Percentiles rank a stretch among this genome's conserved stretches.
These are phyloP conservation scores for Barnettozyma populi DNA, from an alignment of 805 yeast genomes.

Conservation along the genomic window DNA sequence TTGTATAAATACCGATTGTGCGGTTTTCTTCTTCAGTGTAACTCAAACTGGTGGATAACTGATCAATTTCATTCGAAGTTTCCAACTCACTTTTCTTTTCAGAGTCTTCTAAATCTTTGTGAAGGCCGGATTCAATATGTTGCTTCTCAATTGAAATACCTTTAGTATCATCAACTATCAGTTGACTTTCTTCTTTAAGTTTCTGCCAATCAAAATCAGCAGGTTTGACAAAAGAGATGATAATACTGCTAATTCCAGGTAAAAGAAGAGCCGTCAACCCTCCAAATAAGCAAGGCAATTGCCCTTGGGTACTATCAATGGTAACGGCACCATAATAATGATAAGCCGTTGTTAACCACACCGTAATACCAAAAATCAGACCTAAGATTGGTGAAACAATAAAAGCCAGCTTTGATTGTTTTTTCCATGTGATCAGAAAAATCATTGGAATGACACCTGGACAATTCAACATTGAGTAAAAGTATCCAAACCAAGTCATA, in stretches of 20 bases:
- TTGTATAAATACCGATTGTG: constrained; percentile 18
- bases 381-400: constrained; percentile 31
- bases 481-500: constrained; percentile 26
- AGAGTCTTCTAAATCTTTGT: neutral
- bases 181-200: constrained; percentile 16
- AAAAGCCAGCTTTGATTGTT: constrained; percentile 28
- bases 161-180: constrained; percentile 35
- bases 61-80: neutral
- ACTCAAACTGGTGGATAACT: constrained; percentile 1
- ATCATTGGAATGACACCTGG: constrained; percentile 36
- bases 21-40: constrained; percentile 1
- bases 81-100: neutral
- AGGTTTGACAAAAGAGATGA: constrained; percentile 46
- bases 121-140: neutral
- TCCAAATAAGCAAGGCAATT: constrained; percentile 32
- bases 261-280: constrained; percentile 29
- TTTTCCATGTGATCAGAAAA: constrained; percentile 31
- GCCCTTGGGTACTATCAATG: constrained; percentile 26
- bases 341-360: constrained; percentile 28
- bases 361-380: constrained; percentile 25
- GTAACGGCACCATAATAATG: constrained; percentile 22
- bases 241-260: constrained; percentile 34
- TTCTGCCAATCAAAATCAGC: constrained; percentile 28
- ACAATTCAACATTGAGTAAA: constrained; percentile 32
- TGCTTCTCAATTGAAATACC: neutral